These are phyloP conservation scores for Ceratocystis variospora DNA, from an alignment of 2,329 filamentous ascomycete species.

Conservation along the genomic window DNA sequence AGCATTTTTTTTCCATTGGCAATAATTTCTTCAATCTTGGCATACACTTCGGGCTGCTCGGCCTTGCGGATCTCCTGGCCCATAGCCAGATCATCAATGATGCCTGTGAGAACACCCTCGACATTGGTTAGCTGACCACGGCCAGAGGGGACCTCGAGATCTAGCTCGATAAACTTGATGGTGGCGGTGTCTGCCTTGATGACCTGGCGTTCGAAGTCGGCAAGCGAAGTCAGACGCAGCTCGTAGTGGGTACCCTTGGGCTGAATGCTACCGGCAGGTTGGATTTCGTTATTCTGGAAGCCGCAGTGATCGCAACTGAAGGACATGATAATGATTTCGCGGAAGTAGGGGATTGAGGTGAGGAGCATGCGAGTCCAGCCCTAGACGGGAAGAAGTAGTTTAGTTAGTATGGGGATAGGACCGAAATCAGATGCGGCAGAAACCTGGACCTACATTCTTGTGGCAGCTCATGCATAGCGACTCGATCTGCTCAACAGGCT, in stretches of 20 bases:
- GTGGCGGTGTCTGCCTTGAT: constrained; percentile 81
- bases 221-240: constrained; percentile 56
- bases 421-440: background rate
- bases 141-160: constrained; percentile 83
- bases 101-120: constrained; percentile 68
- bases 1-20: constrained; percentile 63
- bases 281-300: constrained; percentile 85
- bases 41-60: constrained; percentile 61
- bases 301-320: constrained; percentile 84
- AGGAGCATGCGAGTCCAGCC: constrained; percentile 76
- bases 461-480: constrained; percentile 79
- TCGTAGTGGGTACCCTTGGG: constrained; percentile 75
- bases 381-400: constrained; percentile 30
- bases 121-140: constrained; percentile 87
- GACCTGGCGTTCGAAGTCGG: constrained; percentile 73
- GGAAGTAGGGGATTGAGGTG: constrained; percentile 90
- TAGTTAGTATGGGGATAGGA: constrained; percentile 7
- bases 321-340: constrained; percentile 94
- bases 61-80: constrained; percentile 73
- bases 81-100: constrained; percentile 66
- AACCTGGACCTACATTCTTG: constrained; percentile 47
- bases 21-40: constrained; percentile 66
- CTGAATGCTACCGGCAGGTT: constrained; percentile 83
- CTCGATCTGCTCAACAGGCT: constrained; percentile 54
- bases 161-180: constrained; percentile 79